Percentiles rank a stretch among this genome's conserved stretches.
Evolutionary conservation across 345 rosid species (phyloP).

Genomic region (Syzygium oleosum): DNA sequence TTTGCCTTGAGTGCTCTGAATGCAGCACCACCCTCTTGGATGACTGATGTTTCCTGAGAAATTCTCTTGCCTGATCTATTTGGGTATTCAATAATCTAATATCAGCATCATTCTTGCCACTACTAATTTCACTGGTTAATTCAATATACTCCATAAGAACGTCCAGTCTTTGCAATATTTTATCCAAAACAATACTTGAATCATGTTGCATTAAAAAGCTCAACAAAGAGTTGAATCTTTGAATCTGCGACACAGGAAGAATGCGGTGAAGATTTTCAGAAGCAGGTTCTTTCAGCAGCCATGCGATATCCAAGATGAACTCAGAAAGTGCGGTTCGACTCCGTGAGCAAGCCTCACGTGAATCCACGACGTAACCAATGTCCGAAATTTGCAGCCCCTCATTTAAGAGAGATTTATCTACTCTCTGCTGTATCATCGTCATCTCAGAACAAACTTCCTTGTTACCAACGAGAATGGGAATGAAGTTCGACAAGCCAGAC

Average conservation of each 20-base stretch:
- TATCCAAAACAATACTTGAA: conserved; percentile 45
- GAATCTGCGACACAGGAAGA: conserved; percentile 48
- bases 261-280: conserved; percentile 33
- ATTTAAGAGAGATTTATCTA: conserved; percentile 23
- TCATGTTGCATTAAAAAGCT: conserved; percentile 45
- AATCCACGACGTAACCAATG: conserved; percentile 13
- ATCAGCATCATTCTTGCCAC: conserved; percentile 30
- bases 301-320: conserved; percentile 68
- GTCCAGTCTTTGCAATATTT: conserved; percentile 42
- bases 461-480: conserved; percentile 74
- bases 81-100: conserved; percentile 26
- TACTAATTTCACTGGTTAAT: conserved; percentile 7
- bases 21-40: conserved; percentile 4
- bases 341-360: conserved; percentile 30
- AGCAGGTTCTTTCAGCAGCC: conserved; percentile 68
- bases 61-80: conserved; percentile 36
- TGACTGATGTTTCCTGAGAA: conserved; percentile 23
- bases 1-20: conserved; percentile 8
- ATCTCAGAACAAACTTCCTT: conserved; percentile 70
- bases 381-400: conserved; percentile 5
- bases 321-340: conserved; percentile 52
- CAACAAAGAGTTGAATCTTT: conserved; percentile 50
- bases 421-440: conserved; percentile 50
- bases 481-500: conserved; percentile 83
- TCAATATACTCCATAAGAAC: conserved; percentile 25